phyloP scores from a whole-genome alignment of 148 eudicot species.

The Rhododendron ovatum region DNA sequence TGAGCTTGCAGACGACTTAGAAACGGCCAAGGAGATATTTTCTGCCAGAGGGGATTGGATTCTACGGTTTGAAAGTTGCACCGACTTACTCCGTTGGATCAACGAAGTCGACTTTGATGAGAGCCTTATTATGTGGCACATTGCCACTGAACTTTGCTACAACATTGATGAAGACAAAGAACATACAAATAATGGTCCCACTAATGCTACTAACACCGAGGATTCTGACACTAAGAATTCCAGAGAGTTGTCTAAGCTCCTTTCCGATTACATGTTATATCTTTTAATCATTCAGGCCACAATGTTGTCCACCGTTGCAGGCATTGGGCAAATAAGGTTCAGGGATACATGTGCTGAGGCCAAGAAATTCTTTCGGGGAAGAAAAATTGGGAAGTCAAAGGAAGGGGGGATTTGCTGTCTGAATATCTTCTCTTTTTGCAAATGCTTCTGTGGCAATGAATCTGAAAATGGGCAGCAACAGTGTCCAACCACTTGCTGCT shows the following conservation, averaged over 20 bases:
- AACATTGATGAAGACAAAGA: neutral
- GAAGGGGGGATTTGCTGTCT: neutral
- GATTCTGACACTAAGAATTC: neutral
- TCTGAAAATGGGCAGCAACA: neutral
- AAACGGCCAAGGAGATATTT: constrained; percentile 15
- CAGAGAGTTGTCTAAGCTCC: constrained; percentile 17
- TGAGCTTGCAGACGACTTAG: constrained; percentile 22
- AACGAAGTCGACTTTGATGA: neutral
- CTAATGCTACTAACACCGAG: neutral
- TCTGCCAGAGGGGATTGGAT: constrained; percentile 4
- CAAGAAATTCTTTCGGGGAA: constrained; percentile 16
- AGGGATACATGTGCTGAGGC: constrained; percentile 40
- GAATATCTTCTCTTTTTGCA: neutral
- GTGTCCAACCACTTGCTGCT: neutral
- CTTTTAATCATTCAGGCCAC: constrained; percentile 31
- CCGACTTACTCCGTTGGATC: neutral
- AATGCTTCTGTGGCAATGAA: neutral
- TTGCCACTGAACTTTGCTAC: constrained; percentile 2
- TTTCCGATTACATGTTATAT: constrained; percentile 30
- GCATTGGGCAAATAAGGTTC: constrained; percentile 34
- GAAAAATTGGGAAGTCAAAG: neutral
- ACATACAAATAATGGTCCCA: neutral
- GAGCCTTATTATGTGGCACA: neutral
- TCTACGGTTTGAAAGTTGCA: constrained; percentile 1
- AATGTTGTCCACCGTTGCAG: constrained; percentile 30